Percentiles rank a stretch among this genome's conserved stretches.
phyloP scores from a whole-genome alignment of 352 stramenopile species.

The Phytophthora capsici region DNA sequence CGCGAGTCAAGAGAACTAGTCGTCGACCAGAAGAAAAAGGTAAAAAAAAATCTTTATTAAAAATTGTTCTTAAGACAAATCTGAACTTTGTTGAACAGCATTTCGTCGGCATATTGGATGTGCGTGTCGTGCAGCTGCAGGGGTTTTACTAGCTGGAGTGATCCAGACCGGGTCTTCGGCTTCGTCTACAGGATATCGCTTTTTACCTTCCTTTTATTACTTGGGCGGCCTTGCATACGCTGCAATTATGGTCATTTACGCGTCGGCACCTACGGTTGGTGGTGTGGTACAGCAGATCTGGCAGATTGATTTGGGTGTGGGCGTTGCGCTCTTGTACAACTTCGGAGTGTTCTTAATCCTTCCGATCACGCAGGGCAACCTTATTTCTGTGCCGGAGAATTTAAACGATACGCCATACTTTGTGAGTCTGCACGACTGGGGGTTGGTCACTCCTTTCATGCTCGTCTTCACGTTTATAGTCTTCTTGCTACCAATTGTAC shows the following conservation, averaged over 20 bases:
- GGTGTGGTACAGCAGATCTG: constrained; percentile 67
- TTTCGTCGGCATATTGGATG: constrained; percentile 52
- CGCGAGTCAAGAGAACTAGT: constrained; percentile 45
- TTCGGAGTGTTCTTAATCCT: constrained; percentile 63
- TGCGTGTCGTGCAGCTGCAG: constrained; percentile 54
- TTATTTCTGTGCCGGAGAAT: constrained; percentile 50
- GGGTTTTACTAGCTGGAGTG: constrained; percentile 64
- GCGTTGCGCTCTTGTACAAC: constrained; percentile 71
- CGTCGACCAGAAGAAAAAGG: constrained; percentile 40
- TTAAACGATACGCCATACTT: constrained; percentile 56
- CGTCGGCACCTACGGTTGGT: constrained; percentile 60
- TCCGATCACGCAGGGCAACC: constrained; percentile 48
- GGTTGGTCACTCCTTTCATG: constrained; percentile 58
- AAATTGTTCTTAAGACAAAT: too few relatives aligned
- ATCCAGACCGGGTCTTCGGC: constrained; percentile 54
- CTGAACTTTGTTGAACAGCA: constrained; percentile 11
- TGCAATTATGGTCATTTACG: constrained; percentile 73
- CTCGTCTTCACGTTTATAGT: constrained; percentile 70
- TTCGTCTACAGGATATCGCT: constrained; percentile 40
- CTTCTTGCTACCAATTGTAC: constrained; percentile 60
- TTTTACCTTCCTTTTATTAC: constrained; percentile 71
- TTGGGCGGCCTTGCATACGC: constrained; percentile 66
- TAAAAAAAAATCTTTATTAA: constrained; percentile 6
- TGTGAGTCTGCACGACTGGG: constrained; percentile 66
- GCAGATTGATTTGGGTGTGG: constrained; percentile 74